These are phyloP conservation scores for Iris macrosiphon DNA, from an alignment of 106 monocot genomes.

Conservation along the genomic window DNA sequence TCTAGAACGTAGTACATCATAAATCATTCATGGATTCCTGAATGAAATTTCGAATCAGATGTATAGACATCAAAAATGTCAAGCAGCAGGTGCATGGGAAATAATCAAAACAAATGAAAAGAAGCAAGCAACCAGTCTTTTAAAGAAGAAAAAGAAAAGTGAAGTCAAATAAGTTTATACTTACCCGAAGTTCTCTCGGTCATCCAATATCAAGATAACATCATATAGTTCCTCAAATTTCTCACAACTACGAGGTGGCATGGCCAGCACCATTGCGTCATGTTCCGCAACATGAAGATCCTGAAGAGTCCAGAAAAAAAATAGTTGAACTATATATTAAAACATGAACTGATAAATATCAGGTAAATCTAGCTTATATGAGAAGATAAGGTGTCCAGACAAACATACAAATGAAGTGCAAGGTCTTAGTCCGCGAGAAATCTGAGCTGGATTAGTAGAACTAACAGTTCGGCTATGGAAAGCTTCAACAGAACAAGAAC, in stretches of 20 bases:
- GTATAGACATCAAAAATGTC: too few relatives aligned
- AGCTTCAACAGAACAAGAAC: not conserved
- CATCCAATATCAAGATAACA: slow-evolving; percentile 89
- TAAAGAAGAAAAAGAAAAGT: too few relatives aligned
- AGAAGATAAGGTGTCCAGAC: not conserved
- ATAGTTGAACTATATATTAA: not conserved
- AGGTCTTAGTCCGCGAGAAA: slow-evolving; percentile 25
- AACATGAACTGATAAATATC: not conserved
- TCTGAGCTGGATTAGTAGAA: slow-evolving; percentile 8
- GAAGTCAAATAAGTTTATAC: too few relatives aligned
- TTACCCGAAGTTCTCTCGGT: slow-evolving; percentile 93
- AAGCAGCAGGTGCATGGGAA: too few relatives aligned
- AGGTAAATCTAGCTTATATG: not conserved
- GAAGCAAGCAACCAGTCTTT: too few relatives aligned
- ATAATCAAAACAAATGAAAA: too few relatives aligned
- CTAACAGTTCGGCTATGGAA: slow-evolving; percentile 1
- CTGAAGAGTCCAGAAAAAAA: slow-evolving; percentile 9
- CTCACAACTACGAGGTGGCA: slow-evolving; percentile 65
- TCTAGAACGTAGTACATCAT: too few relatives aligned
- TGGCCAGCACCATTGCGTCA: slow-evolving; percentile 26
- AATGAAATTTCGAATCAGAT: too few relatives aligned
- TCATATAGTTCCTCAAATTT: slow-evolving; percentile 79
- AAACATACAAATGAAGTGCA: slow-evolving; percentile 51
- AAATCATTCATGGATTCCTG: too few relatives aligned
- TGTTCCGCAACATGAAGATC: slow-evolving; percentile 19